A percentile compares a stretch with the other conserved stretches of the same genome.
Evolutionary conservation across 345 rosid species (phyloP).

Genomic region (Eucalyptus marginata): DNA sequence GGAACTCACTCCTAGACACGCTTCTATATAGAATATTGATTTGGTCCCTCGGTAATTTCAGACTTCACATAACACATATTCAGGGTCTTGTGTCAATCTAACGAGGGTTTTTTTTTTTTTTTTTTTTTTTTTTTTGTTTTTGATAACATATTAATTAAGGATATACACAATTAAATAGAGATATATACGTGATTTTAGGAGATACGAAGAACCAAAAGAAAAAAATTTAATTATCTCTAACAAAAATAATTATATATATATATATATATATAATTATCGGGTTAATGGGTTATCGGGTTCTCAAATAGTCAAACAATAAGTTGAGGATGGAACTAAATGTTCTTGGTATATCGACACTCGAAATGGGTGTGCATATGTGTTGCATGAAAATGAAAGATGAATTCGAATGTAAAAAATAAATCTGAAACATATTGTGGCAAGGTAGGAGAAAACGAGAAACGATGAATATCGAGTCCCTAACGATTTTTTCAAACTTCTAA

Average conservation of each 20-base stretch:
- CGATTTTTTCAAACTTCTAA: no score
- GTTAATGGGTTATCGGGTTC: background rate
- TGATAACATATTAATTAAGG: background rate
- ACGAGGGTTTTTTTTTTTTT: no score
- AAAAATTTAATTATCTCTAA: background rate
- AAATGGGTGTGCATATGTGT: no score
- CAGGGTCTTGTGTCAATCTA: background rate
- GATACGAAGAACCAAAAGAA: background rate
- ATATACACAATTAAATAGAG: background rate
- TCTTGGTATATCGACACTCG: background rate
- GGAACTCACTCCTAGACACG: background rate
- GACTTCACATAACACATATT: background rate
- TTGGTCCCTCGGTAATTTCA: background rate
- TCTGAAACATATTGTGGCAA: background rate
- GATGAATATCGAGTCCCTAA: no score
- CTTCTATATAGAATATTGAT: background rate
- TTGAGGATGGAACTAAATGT: background rate
- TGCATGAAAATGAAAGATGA: no score
- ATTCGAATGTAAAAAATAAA: background rate
- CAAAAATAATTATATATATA: no score
- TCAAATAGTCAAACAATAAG: background rate
- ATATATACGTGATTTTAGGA: background rate
- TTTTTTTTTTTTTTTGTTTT: no score
- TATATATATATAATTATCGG: no score
- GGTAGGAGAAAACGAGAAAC: no score